phyloP scores from a whole-genome alignment of 768 basidiomycete species.

The Collybia sordida region DNA sequence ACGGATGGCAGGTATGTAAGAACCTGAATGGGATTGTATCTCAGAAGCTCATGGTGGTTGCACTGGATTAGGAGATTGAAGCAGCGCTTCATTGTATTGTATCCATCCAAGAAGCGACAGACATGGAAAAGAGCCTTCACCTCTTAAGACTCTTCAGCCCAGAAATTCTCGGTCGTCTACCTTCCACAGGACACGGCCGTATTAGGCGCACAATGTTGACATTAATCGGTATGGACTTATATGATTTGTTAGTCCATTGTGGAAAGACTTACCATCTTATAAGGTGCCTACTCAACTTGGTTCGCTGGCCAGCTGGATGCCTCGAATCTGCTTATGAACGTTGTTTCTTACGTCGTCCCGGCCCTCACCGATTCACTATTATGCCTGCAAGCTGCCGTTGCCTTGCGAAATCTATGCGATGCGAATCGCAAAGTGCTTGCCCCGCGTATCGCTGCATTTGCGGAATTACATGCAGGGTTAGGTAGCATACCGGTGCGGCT shows the following conservation, averaged over 20 bases:
- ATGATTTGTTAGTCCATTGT: not conserved
- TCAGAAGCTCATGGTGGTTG: not conserved
- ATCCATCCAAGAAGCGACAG: slow-evolving; percentile 85
- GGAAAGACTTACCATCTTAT: not conserved
- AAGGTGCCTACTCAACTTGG: slow-evolving; percentile 80
- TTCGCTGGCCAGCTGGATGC: slow-evolving; percentile 52
- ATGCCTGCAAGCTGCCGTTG: slow-evolving; percentile 74
- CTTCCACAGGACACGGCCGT: slow-evolving; percentile 60
- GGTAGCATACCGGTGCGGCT: slow-evolving; percentile 67
- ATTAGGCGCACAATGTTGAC: slow-evolving; percentile 73
- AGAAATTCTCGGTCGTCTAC: slow-evolving; percentile 67
- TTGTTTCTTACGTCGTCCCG: slow-evolving; percentile 66
- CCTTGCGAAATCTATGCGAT: slow-evolving; percentile 86
- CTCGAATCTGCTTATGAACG: slow-evolving; percentile 57
- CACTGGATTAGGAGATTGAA: slow-evolving; percentile 67
- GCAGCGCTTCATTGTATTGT: slow-evolving; percentile 84
- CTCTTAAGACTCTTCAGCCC: slow-evolving; percentile 70
- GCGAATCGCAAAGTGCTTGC: slow-evolving; percentile 84
- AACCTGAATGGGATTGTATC: too few species aligned
- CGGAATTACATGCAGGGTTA: slow-evolving; percentile 76
- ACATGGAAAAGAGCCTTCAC: slow-evolving; percentile 49
- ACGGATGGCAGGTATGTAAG: slow-evolving; percentile 71
- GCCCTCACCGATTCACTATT: slow-evolving; percentile 65
- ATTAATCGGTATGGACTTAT: slow-evolving; percentile 61
- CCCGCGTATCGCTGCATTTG: slow-evolving; percentile 82